Evolutionary conservation across 805 yeast species (phyloP), one percentile per base, ranked within the genome.

Genomic region (Wickerhamiella sorbophila): DNA sequence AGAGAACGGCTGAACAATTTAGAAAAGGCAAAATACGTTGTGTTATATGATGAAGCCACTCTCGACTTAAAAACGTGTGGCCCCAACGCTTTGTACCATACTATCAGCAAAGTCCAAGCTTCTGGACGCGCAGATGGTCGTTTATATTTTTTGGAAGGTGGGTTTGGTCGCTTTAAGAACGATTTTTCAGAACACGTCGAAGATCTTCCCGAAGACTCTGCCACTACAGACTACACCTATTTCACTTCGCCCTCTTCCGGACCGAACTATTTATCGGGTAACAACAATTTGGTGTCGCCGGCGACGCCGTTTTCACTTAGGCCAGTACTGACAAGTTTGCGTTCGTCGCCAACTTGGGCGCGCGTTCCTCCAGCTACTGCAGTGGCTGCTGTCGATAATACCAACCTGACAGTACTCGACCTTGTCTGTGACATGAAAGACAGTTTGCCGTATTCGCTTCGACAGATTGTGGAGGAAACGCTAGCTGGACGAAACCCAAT

Each of bases 391-490:
- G 48, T 51, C 47, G 41, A 45, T 43, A n/a, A 52, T 48, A 5
- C 50, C 35, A n/a, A 48, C 12, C 38, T 51, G 39, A 35, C 37
- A 38, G 36, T 39, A 34, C 29, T 44, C 20, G 31, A 39, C 22
- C 39, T 44, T 10, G 36, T 47, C 6, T 37, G 36, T 3, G 37
- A 45, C 14, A 37, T 47, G 32, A 42, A 48, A 5, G 40, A 37
- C 17, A 6, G 12, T 6, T 58, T 78, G 40, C 85, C 86, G 1
- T 34, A 40, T 2, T 80, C 87, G 87, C 61, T 78, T 21, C 51
- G 52, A 24, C 43, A 54, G 20, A 59, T 66, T 1, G 52, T 67
- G 19, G 58, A 58, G 3, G 49, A 56, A 12, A 63, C 51, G 5
- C 43, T 61, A 44, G 39, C 49, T 4, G 71, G 71, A 3, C 64